These are phyloP conservation scores for Pseudomicrostroma phylloplanum DNA, from an alignment of 1,284 basidiomycete genomes.

Conservation along the genomic window DNA sequence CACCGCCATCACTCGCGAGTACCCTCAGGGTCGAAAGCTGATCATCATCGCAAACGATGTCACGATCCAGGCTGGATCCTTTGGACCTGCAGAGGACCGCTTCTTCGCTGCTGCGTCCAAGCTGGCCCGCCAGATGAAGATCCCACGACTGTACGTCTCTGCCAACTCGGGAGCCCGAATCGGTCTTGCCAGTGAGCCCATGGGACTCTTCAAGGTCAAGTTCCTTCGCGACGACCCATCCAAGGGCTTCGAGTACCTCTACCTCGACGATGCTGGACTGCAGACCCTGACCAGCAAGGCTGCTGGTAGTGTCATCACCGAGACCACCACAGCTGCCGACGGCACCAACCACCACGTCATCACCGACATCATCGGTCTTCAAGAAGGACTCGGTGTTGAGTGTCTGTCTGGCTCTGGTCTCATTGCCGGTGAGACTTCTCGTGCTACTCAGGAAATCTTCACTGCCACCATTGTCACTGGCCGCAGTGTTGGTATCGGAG, in stretches of 20 bases:
- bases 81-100: slow-evolving; percentile 89
- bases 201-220: slow-evolving; percentile 81
- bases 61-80: slow-evolving; percentile 96
- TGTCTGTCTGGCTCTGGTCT: slow-evolving; percentile 91
- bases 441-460: slow-evolving; percentile 98
- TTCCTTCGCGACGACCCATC: slow-evolving; percentile 81
- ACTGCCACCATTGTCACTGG: slow-evolving; percentile 98
- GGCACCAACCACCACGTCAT: slow-evolving; percentile 87
- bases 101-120: slow-evolving; percentile 94
- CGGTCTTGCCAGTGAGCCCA: slow-evolving; percentile 86
- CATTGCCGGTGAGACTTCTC: slow-evolving; percentile 95
- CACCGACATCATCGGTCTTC: slow-evolving; percentile 90
- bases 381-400: slow-evolving; percentile 97
- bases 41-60: slow-evolving; percentile 97
- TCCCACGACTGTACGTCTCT: slow-evolving; percentile 14
- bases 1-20: slow-evolving; percentile 88
- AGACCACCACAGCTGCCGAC: slow-evolving; percentile 69
- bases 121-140: slow-evolving; percentile 67
- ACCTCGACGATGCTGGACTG: slow-evolving; percentile 59
- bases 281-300: slow-evolving; percentile 59
- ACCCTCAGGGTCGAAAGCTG: slow-evolving; percentile 75
- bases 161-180: slow-evolving; percentile 58
- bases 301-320: slow-evolving; percentile 67
- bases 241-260: slow-evolving; percentile 94
- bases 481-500: slow-evolving; percentile 97